Conservation (phyloP, 352 stramenopile species). For the Pythium utonaiense region DNA sequence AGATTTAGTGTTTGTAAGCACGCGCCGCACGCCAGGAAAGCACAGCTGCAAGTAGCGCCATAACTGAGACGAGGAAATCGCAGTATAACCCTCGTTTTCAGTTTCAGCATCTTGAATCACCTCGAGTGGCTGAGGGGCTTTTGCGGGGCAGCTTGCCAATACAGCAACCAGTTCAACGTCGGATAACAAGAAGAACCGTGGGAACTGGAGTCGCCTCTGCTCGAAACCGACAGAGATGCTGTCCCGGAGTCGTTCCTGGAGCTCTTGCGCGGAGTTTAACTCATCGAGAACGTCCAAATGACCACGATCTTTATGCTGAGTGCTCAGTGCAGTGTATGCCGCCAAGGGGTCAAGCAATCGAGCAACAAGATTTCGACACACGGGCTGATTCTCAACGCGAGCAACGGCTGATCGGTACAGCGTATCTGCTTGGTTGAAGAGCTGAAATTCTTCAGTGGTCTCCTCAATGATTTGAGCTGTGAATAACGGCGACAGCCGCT, state of each 20-base stretch:
- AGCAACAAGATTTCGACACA: slow-evolving; percentile 36
- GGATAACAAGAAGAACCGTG: slow-evolving; percentile 67
- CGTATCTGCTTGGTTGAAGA: slow-evolving; percentile 39
- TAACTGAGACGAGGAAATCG: slow-evolving; percentile 22
- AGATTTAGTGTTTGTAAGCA: slow-evolving; percentile 37
- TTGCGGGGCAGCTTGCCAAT: slow-evolving; percentile 25
- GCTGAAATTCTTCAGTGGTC: slow-evolving; percentile 33
- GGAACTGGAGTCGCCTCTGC: slow-evolving; percentile 45
- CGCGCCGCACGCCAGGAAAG: slow-evolving; percentile 52
- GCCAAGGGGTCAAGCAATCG: background rate
- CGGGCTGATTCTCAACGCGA: slow-evolving; percentile 26
- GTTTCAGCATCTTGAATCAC: background rate
- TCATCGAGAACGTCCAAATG: slow-evolving; percentile 27
- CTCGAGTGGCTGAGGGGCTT: background rate
- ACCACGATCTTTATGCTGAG: background rate
- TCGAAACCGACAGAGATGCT: slow-evolving; percentile 49
- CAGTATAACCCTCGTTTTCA: background rate
- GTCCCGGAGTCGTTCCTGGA: slow-evolving; percentile 45
- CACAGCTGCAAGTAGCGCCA: slow-evolving; percentile 47
- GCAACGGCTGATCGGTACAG: slow-evolving; percentile 34
- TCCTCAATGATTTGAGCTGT: slow-evolving; percentile 43
- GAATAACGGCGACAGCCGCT: slow-evolving; percentile 46
- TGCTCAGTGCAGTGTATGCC: background rate
- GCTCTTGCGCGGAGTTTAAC: slow-evolving; percentile 31
- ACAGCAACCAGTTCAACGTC: slow-evolving; percentile 52